Conservation (phyloP, 441 rosid genomes). For the Syzygium malaccense region DNA sequence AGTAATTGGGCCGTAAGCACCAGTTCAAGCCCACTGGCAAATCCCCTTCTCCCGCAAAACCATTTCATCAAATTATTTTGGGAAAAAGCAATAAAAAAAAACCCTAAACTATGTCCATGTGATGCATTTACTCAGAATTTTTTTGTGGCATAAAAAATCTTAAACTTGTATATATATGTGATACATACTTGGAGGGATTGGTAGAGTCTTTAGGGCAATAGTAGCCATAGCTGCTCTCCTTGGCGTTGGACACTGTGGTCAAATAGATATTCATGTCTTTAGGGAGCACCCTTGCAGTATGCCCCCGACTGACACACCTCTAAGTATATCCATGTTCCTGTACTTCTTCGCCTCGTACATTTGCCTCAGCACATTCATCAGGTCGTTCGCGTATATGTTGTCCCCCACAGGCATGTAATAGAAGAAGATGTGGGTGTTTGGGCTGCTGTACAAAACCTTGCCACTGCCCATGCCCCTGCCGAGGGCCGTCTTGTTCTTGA, state of each 20-base stretch:
- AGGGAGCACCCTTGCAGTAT: not conserved
- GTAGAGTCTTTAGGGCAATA: constrained; percentile 14
- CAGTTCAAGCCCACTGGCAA: too few relatives aligned
- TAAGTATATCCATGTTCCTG: not conserved
- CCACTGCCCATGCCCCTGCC: not conserved
- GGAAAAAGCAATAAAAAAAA: too few relatives aligned
- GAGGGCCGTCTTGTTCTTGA: not conserved
- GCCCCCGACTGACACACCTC: not conserved
- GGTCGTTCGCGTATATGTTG: not conserved
- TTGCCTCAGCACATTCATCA: not conserved
- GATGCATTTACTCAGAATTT: too few relatives aligned
- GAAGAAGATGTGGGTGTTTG: not conserved
- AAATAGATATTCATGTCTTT: not conserved
- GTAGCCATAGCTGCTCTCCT: not conserved
- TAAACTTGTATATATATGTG: too few relatives aligned
- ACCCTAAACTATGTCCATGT: too few relatives aligned
- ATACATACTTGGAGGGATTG: not conserved
- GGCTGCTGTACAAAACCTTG: not conserved
- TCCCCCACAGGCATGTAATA: not conserved
- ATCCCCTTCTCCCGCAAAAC: too few relatives aligned
- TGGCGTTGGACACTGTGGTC: not conserved
- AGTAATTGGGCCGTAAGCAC: too few relatives aligned
- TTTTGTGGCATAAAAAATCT: too few relatives aligned
- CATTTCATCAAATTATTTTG: too few relatives aligned
- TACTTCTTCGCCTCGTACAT: not conserved